Evolutionary conservation across 495 filamentous ascomycete genomes (phyloP).

Genomic region (Aspergillus olivimuriae): DNA sequence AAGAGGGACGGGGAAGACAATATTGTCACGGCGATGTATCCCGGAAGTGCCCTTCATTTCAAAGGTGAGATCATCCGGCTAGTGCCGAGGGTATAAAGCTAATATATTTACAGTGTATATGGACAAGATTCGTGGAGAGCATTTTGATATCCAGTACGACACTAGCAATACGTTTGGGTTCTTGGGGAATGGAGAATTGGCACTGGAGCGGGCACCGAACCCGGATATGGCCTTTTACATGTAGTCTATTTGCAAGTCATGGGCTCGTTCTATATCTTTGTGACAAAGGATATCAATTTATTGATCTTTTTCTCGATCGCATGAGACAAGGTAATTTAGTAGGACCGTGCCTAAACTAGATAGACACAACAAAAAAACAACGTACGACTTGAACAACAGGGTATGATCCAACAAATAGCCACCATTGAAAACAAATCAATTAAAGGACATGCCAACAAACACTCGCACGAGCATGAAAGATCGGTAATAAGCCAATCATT

Average conservation of each 20-base stretch:
- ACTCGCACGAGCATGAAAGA: too few relatives aligned
- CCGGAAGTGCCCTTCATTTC: conserved; percentile 38
- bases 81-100: neutral
- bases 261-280: too few relatives aligned
- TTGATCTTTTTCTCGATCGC: too few relatives aligned
- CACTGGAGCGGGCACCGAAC: neutral
- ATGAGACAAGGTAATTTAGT: too few relatives aligned
- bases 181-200: conserved; percentile 37
- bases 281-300: too few relatives aligned
- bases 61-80: conserved; percentile 18
- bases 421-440: too few relatives aligned
- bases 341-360: too few relatives aligned
- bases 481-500: too few relatives aligned
- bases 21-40: conserved; percentile 35
- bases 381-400: too few relatives aligned
- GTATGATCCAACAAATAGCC: too few relatives aligned
- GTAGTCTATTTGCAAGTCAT: neutral
- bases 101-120: conserved; percentile 5
- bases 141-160: conserved; percentile 41
- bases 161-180: conserved; percentile 40
- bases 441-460: too few relatives aligned
- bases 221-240: conserved; percentile 7
- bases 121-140: conserved; percentile 25
- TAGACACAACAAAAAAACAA: too few relatives aligned
- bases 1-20: conserved; percentile 23